phyloP scores from a whole-genome alignment of 805 yeast species.

The Myxozyma lipomycoides region DNA sequence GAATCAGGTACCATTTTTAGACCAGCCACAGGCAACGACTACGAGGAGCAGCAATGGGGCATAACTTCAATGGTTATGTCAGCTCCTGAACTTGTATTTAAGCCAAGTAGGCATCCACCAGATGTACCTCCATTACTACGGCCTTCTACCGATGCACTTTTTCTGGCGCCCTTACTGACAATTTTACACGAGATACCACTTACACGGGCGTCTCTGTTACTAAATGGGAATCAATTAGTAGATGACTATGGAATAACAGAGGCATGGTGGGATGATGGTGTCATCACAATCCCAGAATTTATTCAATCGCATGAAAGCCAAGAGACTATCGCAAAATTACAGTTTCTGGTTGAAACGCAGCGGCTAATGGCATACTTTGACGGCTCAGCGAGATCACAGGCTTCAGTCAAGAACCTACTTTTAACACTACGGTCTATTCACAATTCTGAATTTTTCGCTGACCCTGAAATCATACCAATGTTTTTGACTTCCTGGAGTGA shows the following conservation, averaged over 20 bases:
- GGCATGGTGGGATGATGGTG: constrained; percentile 32
- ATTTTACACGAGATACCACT: constrained; percentile 35
- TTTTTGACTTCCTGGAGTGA: constrained; percentile 11
- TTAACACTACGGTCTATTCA: constrained; percentile 1
- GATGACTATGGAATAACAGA: constrained; percentile 32
- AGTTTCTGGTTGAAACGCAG: constrained; percentile 33
- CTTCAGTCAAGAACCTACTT: constrained; percentile 20
- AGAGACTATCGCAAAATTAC: constrained; percentile 10
- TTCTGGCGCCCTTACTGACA: constrained; percentile 32
- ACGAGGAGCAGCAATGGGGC: constrained; percentile 31
- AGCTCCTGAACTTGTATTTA: not conserved
- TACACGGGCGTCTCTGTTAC: constrained; percentile 33
- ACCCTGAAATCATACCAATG: constrained; percentile 3
- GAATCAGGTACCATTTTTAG: constrained; percentile 29
- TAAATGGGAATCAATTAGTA: constrained; percentile 28
- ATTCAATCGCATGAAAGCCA: not conserved
- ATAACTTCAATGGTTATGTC: constrained; percentile 12
- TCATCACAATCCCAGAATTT: constrained; percentile 23
- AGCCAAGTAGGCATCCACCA: constrained; percentile 2
- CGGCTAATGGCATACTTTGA: constrained; percentile 36
- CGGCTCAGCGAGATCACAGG: constrained; percentile 30
- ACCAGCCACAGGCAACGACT: constrained; percentile 29
- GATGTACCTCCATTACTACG: constrained; percentile 13
- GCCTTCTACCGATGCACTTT: constrained; percentile 5
- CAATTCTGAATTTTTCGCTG: constrained; percentile 6